Conservation (phyloP, 2,329 filamentous ascomycete genomes). For the Claviceps capensis region DNA sequence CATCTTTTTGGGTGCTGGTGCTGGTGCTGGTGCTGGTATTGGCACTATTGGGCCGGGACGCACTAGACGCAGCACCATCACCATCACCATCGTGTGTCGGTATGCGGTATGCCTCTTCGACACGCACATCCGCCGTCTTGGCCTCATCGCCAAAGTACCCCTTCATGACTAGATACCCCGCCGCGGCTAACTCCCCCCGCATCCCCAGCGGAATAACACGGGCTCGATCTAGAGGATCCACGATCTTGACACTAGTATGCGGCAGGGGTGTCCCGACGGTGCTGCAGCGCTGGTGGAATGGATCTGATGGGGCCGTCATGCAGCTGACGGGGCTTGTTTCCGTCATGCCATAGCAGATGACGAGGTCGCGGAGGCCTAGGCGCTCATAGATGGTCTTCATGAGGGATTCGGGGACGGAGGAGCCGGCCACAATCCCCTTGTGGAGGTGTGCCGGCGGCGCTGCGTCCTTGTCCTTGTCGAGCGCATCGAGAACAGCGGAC, state of each 20-base stretch:
- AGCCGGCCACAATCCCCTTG: constrained; percentile 88
- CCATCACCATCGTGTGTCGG: no score
- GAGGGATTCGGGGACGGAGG: constrained; percentile 67
- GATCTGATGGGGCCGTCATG: constrained; percentile 73
- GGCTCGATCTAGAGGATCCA: constrained; percentile 49
- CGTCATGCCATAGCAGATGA: constrained; percentile 95
- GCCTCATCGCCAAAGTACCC: constrained; percentile 71
- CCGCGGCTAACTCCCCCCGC: constrained; percentile 68
- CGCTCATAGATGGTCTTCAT: constrained; percentile 62
- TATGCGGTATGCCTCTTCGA: constrained; percentile 26
- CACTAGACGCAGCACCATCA: no score
- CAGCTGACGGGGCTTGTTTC: constrained; percentile 67
- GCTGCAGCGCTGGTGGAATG: constrained; percentile 56
- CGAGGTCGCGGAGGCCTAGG: constrained; percentile 68
- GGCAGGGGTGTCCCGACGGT: constrained; percentile 73
- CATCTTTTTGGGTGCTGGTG: no score
- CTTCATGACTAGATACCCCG: constrained; percentile 81
- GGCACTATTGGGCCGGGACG: no score
- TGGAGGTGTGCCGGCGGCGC: constrained; percentile 32
- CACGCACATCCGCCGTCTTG: constrained; percentile 53
- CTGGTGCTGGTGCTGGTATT: no score
- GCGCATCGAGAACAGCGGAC: constrained; percentile 66
- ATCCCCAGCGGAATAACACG: constrained; percentile 53
- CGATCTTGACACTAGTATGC: constrained; percentile 65
- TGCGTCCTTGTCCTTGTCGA: constrained; percentile 26